Percentiles rank a stretch among this genome's conserved stretches.
Evolutionary conservation across 108 stramenopile genomes (phyloP).

Genomic region (Schizochytrium sp.): DNA sequence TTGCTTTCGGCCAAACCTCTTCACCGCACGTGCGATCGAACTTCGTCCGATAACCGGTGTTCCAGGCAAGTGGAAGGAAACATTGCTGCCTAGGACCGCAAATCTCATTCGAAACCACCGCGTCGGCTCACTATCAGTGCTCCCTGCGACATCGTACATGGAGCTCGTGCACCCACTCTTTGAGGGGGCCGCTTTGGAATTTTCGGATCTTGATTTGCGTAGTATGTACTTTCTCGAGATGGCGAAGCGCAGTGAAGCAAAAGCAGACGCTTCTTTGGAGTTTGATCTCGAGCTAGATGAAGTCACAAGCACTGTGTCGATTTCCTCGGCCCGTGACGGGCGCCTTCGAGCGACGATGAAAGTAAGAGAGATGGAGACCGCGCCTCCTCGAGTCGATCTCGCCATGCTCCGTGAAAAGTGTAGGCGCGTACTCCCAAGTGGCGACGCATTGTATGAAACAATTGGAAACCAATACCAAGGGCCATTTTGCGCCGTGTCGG

Average conservation of each 20-base stretch:
- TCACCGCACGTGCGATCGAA: background rate
- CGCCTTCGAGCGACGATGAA: background rate
- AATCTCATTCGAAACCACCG: background rate
- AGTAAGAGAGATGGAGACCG: background rate
- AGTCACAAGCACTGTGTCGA: background rate
- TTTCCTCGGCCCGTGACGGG: background rate
- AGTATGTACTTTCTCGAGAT: background rate
- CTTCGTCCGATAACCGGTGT: background rate
- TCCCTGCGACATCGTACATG: conserved; percentile 14
- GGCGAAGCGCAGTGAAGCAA: background rate
- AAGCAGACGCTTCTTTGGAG: background rate
- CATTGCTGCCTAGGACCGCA: background rate
- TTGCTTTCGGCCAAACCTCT: background rate
- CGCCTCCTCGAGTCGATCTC: background rate
- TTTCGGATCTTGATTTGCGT: background rate
- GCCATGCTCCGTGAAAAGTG: background rate
- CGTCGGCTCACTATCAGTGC: background rate
- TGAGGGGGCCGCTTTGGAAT: background rate
- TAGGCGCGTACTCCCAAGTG: background rate
- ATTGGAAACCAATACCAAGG: background rate
- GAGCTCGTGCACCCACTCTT: background rate
- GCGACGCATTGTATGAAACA: background rate
- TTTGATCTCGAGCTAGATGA: background rate
- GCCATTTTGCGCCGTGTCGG: background rate
- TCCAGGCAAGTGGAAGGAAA: background rate